These are phyloP conservation scores for Vitis hybrid DNA, from an alignment of 177 flowering plant genomes.

Conservation along the genomic window DNA sequence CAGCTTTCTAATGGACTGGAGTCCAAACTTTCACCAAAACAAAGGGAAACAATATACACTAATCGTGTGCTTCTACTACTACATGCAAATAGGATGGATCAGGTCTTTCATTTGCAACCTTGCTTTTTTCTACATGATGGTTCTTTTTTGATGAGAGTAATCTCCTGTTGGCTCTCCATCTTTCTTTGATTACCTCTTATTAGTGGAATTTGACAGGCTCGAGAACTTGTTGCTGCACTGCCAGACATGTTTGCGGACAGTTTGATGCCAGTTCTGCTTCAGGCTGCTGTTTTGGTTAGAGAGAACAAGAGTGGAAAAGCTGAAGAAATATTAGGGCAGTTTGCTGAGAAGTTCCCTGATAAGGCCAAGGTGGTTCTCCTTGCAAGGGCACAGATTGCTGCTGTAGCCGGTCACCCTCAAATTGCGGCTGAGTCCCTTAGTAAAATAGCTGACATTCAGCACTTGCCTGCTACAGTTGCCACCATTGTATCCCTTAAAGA, in stretches of 20 bases:
- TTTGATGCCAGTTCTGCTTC: conserved; percentile 63
- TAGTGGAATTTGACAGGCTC: conserved; percentile 48
- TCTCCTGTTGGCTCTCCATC: background rate
- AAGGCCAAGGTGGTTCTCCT: conserved; percentile 57
- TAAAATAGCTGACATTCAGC: conserved; percentile 74
- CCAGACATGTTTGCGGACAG: conserved; percentile 58
- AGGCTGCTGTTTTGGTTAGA: conserved; percentile 82
- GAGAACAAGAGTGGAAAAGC: conserved; percentile 78
- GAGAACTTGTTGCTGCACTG: conserved; percentile 65
- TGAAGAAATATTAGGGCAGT: conserved; percentile 67
- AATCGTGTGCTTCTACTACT: conserved; percentile 86
- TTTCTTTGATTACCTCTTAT: background rate
- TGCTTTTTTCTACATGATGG: background rate
- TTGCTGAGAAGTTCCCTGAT: conserved; percentile 64
- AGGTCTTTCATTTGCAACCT: conserved; percentile 35
- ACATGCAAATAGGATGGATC: conserved; percentile 79
- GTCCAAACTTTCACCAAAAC: conserved; percentile 71
- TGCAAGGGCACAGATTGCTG: conserved; percentile 88
- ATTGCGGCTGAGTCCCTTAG: conserved; percentile 78
- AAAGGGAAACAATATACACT: conserved; percentile 70
- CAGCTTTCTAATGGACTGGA: conserved; percentile 70
- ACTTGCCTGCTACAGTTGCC: conserved; percentile 93
- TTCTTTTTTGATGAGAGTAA: background rate
- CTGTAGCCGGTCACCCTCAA: conserved; percentile 74
- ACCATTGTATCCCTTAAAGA: conserved; percentile 82